These are phyloP conservation scores for Thelephora aurantiotincta DNA, from an alignment of 768 basidiomycete species.

Conservation along the genomic window DNA sequence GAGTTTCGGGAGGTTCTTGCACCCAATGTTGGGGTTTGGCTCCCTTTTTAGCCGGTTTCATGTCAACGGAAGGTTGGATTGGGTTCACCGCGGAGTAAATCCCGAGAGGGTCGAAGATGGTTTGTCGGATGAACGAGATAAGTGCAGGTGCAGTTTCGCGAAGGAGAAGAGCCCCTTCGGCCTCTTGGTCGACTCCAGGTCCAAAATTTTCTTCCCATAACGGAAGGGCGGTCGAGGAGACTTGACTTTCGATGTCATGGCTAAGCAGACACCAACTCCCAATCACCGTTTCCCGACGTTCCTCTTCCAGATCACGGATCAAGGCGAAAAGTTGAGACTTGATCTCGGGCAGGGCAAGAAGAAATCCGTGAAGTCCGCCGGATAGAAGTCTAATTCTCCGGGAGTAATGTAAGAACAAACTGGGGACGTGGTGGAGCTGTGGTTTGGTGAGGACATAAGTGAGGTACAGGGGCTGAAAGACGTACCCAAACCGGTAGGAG, in stretches of 20 bases:
- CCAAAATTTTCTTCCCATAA: conserved; percentile 33
- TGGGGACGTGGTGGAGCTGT: conserved; percentile 78
- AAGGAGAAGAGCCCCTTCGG: conserved; percentile 12
- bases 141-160: conserved; percentile 23
- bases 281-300: conserved; percentile 41
- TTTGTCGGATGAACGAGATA: conserved; percentile 35
- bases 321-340: conserved; percentile 36
- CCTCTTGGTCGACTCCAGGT: not conserved
- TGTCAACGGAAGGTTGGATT: conserved; percentile 25
- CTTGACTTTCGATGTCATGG: conserved; percentile 57
- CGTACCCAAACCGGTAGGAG: conserved; percentile 75
- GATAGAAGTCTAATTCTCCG: conserved; percentile 56
- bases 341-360: conserved; percentile 42
- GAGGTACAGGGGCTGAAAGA: conserved; percentile 5
- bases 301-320: conserved; percentile 24
- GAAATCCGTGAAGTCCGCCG: conserved; percentile 44
- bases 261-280: conserved; percentile 65
- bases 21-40: conserved; percentile 19
- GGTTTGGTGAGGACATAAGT: conserved; percentile 1
- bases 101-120: conserved; percentile 45
- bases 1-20: conserved; percentile 16
- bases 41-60: conserved; percentile 17
- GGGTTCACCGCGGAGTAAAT: conserved; percentile 55
- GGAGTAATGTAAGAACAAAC: conserved; percentile 68
- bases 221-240: conserved; percentile 32